Evolutionary conservation across 495 filamentous ascomycete genomes (phyloP).

Genomic region (Aspergillus funiculosus): DNA sequence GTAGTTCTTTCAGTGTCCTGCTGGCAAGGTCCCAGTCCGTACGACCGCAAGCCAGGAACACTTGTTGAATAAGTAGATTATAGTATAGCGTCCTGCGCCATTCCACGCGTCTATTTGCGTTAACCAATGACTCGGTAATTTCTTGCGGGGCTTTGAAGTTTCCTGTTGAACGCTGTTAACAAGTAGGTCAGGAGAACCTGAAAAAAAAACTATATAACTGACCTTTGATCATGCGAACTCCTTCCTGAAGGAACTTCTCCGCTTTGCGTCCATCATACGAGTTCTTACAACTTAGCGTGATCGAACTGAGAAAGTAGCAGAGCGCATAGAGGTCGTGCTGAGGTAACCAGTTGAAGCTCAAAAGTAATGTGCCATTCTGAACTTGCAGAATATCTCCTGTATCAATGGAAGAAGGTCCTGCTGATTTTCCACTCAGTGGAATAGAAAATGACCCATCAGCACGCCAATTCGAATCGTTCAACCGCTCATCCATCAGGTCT

Average conservation of each 20-base stretch:
- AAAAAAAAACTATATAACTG: constrained; percentile 17
- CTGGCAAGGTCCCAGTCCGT: constrained; percentile 57
- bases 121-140: constrained; percentile 43
- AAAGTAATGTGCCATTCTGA: constrained; percentile 38
- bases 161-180: constrained; percentile 24
- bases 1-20: constrained; percentile 39
- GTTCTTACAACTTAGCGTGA: constrained; percentile 59
- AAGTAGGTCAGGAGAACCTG: neutral
- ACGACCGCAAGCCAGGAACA: constrained; percentile 54
- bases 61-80: constrained; percentile 54
- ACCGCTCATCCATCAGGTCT: constrained; percentile 55
- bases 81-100: constrained; percentile 52
- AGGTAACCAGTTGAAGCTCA: constrained; percentile 61
- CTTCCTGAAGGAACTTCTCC: constrained; percentile 61
- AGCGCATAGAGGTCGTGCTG: constrained; percentile 63
- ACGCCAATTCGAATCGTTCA: constrained; percentile 54
- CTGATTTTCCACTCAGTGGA: constrained; percentile 54
- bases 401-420: constrained; percentile 41
- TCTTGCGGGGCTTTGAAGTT: constrained; percentile 38
- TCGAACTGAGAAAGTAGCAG: constrained; percentile 67
- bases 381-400: constrained; percentile 43
- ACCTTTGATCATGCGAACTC: constrained; percentile 54
- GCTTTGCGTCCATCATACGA: constrained; percentile 59
- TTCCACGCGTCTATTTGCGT: constrained; percentile 37
- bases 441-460: constrained; percentile 67